Base-by-base conservation (phyloP, 495 filamentous ascomycete species). In the Aspergillus avenaceus region DNA sequence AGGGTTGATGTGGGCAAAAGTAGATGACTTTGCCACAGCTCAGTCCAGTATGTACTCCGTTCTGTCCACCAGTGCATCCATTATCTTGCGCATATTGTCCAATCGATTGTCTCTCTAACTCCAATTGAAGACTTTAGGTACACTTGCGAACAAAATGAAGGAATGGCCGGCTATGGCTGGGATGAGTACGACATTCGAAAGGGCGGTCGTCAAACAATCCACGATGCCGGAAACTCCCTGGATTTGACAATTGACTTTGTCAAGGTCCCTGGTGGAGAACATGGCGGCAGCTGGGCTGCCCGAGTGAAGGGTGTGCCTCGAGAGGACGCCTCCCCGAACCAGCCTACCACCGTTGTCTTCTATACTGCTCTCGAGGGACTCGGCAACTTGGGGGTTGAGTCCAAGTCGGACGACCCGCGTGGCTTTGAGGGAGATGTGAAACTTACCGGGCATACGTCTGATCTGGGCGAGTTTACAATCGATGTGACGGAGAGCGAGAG, bases 91-190 rank as follows among this genome's bases (percentile, higher is more conserved):
- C 13, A 9, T 27, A 12, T 18, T 31, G 9, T 16, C 12, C 5
- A 25, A 18, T 21, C 26, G 4, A 21, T 16, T 29, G 13, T 29
- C 11, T 37, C 14, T 26, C 53, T 56, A 19, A 56, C 25, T 9
- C 24, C 4, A 5, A 9, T 47, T 21, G 3, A 69, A 96, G 91
- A 83, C 61, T 83, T 97, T 55, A 84, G 93, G 52, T 87, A 97
- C 65, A 95, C 95, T 0, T 98, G 93, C 69, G 93, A 97, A 63
- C 93, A 98, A 66, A 78, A 91, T 63, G 90, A 96, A 62, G 87
- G 85, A 50, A 96, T 98, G 86, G 84, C 83, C 34, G 91, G 93
- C 28, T 98, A 98, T 64, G 93, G 92, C 51, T 98, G 93, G 93
- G 92, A 97, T 55, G 75, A 93, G 59, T 98, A 95, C 69, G 93